phyloP scores from a whole-genome alignment of 371 early-diverging fungal genomes.

The Mucor mucedo region DNA sequence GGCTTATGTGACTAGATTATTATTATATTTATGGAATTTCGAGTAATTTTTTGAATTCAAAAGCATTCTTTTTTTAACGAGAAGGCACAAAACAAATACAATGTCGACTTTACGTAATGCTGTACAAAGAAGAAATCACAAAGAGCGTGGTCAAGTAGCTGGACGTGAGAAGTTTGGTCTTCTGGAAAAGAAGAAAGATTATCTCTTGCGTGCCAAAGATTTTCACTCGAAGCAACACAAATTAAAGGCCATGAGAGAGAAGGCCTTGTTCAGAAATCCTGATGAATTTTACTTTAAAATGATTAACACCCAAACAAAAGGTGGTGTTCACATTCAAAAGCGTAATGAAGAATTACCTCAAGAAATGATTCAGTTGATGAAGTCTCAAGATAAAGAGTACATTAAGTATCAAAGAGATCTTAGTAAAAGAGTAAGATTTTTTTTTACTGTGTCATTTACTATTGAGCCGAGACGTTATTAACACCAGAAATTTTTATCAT shows the following conservation, averaged over 20 bases:
- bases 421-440: constrained; percentile 68
- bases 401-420: constrained; percentile 80
- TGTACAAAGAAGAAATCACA: constrained; percentile 87
- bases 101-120: constrained; percentile 78
- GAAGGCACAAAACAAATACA: neutral
- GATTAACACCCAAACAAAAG: constrained; percentile 83
- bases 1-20: constrained; percentile 9
- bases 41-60: neutral
- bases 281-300: constrained; percentile 98
- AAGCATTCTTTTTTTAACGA: neutral
- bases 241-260: constrained; percentile 82
- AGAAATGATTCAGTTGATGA: constrained; percentile 83
- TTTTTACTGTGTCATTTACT: too few species aligned
- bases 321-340: constrained; percentile 82
- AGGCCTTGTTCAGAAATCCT: constrained; percentile 88
- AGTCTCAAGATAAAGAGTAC: constrained; percentile 92
- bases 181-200: constrained; percentile 97
- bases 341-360: constrained; percentile 74
- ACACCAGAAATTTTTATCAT: neutral
- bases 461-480: neutral
- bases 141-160: constrained; percentile 86
- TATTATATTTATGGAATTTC: neutral
- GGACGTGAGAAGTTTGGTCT: constrained; percentile 79
- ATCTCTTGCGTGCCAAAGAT: constrained; percentile 92
- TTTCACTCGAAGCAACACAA: constrained; percentile 85